phyloP scores from a whole-genome alignment of 352 stramenopile genomes.

The Phytophthora pinifolia region DNA sequence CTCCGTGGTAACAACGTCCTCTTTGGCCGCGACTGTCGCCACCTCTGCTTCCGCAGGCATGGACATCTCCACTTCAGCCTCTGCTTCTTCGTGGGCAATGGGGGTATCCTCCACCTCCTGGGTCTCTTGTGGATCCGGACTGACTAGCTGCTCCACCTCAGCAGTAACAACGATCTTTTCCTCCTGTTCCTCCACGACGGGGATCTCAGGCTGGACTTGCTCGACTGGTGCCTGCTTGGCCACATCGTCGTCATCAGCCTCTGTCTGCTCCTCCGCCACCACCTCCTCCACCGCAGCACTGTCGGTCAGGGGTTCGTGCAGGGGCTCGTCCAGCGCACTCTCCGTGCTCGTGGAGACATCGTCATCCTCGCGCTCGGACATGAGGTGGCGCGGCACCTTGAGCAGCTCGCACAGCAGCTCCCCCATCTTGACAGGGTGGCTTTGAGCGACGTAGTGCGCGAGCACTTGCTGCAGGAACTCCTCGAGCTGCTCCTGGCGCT shows the following conservation, averaged over 20 bases:
- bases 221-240: constrained; percentile 3
- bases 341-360: constrained; percentile 39
- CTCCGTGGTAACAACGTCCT: constrained; percentile 6
- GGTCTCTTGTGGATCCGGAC: constrained; percentile 12
- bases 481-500: constrained; percentile 62
- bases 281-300: constrained; percentile 6
- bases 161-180: constrained; percentile 15
- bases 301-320: constrained; percentile 21
- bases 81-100: constrained; percentile 14
- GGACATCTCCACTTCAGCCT: constrained; percentile 14
- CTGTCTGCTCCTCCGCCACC: constrained; percentile 9
- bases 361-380: constrained; percentile 30
- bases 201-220: not conserved
- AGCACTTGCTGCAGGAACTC: constrained; percentile 58
- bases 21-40: too few species aligned
- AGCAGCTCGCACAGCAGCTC: constrained; percentile 60
- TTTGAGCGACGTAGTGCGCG: constrained; percentile 33
- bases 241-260: constrained; percentile 3
- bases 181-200: constrained; percentile 9
- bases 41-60: constrained; percentile 1
- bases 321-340: constrained; percentile 32
- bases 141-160: constrained; percentile 6
- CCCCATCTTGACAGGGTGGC: constrained; percentile 33
- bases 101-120: constrained; percentile 6
- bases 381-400: constrained; percentile 44